phyloP scores from a whole-genome alignment of 2,329 filamentous ascomycete species.

The Penicillium sp. region DNA sequence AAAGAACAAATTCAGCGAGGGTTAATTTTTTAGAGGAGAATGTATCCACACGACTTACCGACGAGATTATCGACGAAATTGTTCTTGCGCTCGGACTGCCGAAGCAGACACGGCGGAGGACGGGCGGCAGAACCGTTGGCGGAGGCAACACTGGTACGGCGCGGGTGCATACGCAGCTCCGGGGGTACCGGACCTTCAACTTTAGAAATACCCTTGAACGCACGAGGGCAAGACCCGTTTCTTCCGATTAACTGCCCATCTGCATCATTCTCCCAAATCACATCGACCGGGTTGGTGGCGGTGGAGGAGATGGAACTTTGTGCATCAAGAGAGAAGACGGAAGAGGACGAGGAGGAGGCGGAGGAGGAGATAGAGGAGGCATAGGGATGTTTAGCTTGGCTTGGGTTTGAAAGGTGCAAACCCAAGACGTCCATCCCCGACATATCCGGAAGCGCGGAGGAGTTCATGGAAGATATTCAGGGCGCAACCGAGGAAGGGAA shows the following conservation, averaged over 20 bases:
- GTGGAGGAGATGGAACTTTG: conserved; percentile 69
- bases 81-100: conserved; percentile 87
- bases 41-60: conserved; percentile 66
- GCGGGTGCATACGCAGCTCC: conserved; percentile 51
- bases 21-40: conserved; percentile 17
- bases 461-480: conserved; percentile 21
- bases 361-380: conserved; percentile 70
- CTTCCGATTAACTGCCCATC: conserved; percentile 28
- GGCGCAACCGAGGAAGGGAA: conserved; percentile 13
- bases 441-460: conserved; percentile 37
- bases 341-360: conserved; percentile 72
- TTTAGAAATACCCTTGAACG: conserved; percentile 27
- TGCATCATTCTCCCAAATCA: conserved; percentile 45
- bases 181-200: conserved; percentile 36
- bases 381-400: conserved; percentile 55
- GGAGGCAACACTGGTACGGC: conserved; percentile 53
- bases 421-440: conserved; percentile 46
- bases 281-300: conserved; percentile 60
- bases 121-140: conserved; percentile 50
- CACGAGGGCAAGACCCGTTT: conserved; percentile 25
- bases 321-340: conserved; percentile 70
- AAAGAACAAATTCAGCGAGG: conserved; percentile 25
- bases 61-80: conserved; percentile 96
- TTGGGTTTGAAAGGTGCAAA: conserved; percentile 40
- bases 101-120: conserved; percentile 71